Conservation (phyloP, 2,329 filamentous ascomycete species). For the Pestalotiopsis sp. region DNA sequence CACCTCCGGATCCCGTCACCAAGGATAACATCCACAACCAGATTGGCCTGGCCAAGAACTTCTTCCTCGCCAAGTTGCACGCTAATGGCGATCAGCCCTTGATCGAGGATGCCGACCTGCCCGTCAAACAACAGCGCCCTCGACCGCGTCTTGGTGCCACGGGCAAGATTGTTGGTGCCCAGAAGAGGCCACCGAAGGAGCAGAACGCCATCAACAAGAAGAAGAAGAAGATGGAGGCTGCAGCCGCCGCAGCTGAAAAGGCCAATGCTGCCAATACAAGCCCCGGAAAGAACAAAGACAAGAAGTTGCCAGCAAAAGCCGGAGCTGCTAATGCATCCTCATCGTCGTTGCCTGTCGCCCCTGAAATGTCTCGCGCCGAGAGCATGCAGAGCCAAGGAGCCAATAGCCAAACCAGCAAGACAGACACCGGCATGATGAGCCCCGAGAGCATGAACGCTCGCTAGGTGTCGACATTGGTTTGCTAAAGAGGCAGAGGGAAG, state of each 20-base stretch:
- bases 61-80: slow-evolving; percentile 87
- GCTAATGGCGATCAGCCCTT: slow-evolving; percentile 81
- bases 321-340: slow-evolving; percentile 38
- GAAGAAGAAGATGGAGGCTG: slow-evolving; percentile 77
- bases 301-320: slow-evolving; percentile 51
- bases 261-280: slow-evolving; percentile 36
- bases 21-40: slow-evolving; percentile 76
- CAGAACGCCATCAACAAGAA: slow-evolving; percentile 85
- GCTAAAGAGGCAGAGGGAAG: background rate
- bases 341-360: slow-evolving; percentile 38
- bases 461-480: slow-evolving; percentile 24
- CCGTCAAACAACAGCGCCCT: slow-evolving; percentile 83
- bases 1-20: slow-evolving; percentile 76
- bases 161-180: slow-evolving; percentile 83
- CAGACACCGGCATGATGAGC: slow-evolving; percentile 79
- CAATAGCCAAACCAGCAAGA: slow-evolving; percentile 68
- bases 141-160: slow-evolving; percentile 68
- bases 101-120: slow-evolving; percentile 92
- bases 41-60: slow-evolving; percentile 86
- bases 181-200: slow-evolving; percentile 81
- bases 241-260: slow-evolving; percentile 42
- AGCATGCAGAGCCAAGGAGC: slow-evolving; percentile 53
- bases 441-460: slow-evolving; percentile 71
- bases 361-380: slow-evolving; percentile 60
- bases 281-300: slow-evolving; percentile 42